Percentiles rank a stretch among this genome's conserved stretches.
phyloP scores from a whole-genome alignment of 345 rosid genomes.

The Syzygium jambos region DNA sequence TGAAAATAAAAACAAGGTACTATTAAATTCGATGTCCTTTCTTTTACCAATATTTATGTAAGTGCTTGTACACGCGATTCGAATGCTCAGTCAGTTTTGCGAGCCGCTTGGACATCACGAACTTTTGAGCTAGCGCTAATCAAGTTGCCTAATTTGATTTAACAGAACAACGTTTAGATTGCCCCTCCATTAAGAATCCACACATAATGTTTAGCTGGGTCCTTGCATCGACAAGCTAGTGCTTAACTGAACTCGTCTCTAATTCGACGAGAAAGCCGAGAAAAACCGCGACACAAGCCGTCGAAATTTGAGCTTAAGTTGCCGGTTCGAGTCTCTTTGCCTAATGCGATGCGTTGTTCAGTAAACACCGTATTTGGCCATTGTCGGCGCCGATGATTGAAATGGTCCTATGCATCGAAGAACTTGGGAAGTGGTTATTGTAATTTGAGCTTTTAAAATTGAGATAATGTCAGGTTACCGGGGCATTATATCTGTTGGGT shows the following conservation, averaged over 20 bases:
- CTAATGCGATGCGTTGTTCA: neutral
- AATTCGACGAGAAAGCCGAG: rapidly evolving
- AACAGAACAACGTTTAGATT: neutral
- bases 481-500: neutral
- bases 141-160: neutral
- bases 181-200: neutral
- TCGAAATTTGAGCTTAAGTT: neutral
- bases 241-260: no score
- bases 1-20: no score
- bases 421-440: rapidly evolving
- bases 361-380: neutral
- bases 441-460: neutral
- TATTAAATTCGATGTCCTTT: neutral
- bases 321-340: neutral
- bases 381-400: neutral
- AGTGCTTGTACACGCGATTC: neutral
- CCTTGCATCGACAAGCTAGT: neutral
- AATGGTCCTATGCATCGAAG: neutral
- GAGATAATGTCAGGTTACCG: neutral
- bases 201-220: neutral
- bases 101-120: neutral
- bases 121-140: neutral
- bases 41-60: neutral
- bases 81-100: neutral
- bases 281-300: neutral